Evolutionary conservation across 768 basidiomycete genomes (phyloP).

Genomic region (Lactarius quietus): DNA sequence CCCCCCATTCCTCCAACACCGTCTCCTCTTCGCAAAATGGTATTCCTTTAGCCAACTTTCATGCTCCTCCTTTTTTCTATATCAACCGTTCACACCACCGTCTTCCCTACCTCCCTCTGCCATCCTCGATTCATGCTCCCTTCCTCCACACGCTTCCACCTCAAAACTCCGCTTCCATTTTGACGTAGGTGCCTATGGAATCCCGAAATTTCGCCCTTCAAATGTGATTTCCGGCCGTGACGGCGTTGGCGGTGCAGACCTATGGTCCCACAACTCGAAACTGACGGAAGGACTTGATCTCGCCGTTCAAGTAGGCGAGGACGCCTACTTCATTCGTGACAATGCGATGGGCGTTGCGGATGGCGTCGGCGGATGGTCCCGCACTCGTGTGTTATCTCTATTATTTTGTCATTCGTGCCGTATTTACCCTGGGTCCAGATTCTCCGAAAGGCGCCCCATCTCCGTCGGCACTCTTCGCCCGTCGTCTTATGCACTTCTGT

Average conservation of each 20-base stretch:
- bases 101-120: conserved; percentile 20
- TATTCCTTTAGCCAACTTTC: conserved; percentile 39
- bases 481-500: conserved; percentile 83
- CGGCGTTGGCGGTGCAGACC: conserved; percentile 21
- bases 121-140: conserved; percentile 22
- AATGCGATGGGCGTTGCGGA: conserved; percentile 94
- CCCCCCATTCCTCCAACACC: conserved; percentile 37
- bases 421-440: conserved; percentile 1
- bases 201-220: conserved; percentile 52
- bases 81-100: conserved; percentile 29
- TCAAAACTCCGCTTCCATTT: conserved; percentile 46
- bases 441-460: conserved; percentile 30
- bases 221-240: conserved; percentile 28
- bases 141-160: conserved; percentile 30
- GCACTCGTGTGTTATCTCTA: conserved; percentile 33
- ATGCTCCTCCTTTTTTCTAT: conserved; percentile 36
- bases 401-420: not conserved
- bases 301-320: conserved; percentile 84
- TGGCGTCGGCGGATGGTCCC: conserved; percentile 91
- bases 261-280: conserved; percentile 18
- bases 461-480: conserved; percentile 59
- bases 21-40: conserved; percentile 31
- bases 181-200: conserved; percentile 81
- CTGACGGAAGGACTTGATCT: conserved; percentile 41
- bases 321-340: conserved; percentile 79